Evolutionary conservation across 768 basidiomycete genomes (phyloP), one percentile per base, ranked within the genome.

Genomic region (Russula earlei): DNA sequence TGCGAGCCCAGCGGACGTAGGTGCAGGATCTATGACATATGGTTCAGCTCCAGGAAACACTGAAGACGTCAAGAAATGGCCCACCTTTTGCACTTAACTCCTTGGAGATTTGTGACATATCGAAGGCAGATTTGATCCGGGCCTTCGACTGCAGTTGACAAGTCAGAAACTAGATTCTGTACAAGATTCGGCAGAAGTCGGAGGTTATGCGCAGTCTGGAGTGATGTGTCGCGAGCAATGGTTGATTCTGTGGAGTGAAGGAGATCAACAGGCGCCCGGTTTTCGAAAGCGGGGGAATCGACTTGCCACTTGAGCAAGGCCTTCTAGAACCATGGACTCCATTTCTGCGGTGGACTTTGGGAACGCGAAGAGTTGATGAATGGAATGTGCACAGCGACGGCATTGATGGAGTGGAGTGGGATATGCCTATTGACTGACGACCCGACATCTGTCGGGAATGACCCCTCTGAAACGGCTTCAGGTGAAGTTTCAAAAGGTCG

Each of bases 181-280:
- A 97, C 88, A 6, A 97, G 78, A 24, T 82, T 78, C 0, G 95
- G 89, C 11, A 99, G 75, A 15, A 89, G 79, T 27, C 86, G 78
- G 14, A 99, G 79, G 67, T 97, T 99, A 70, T 91, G 88, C 4
- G 95, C 93, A 1, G 92, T 97, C 74, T 98, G 96, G 12, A 99
- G 76, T 0, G 95, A 91, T 1, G n/a, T n/a, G 91, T 93, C 0
- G 94, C 91, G 1, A 99, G 77, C 17, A 95, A 71, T 1, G 91
- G 82, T 71, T 91, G 92, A 65, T 98, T 88, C 93, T 96, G 60
- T 37, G 53, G 34, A 33, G 27, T 37, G 41, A 34, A 42, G 47
- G n/a, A 20, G 22, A 40, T 56, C 52, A 51, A 54, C 24, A 37
- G 45, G 49, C 43, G 46, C 47, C 12, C 34, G 20, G 7, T 9